phyloP scores from a whole-genome alignment of 1,284 basidiomycete species.

The Golubevia pallescens region DNA sequence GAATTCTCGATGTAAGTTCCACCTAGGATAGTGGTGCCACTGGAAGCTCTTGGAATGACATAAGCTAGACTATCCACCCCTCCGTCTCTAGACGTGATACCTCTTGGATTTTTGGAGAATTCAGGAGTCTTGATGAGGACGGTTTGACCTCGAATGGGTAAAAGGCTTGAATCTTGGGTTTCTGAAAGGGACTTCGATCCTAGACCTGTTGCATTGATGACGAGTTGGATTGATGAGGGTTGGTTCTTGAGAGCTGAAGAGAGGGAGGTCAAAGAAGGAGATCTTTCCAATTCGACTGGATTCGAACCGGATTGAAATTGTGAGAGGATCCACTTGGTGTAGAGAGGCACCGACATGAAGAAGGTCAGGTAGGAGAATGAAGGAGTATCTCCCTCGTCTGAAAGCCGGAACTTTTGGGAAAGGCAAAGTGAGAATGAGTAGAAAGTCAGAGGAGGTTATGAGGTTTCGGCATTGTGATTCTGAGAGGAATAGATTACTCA shows the following conservation, averaged over 20 bases:
- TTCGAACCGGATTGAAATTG: not conserved
- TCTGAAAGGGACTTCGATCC: constrained; percentile 1
- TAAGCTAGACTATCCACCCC: not conserved
- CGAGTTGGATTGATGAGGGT: not conserved
- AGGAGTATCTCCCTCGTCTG: no score
- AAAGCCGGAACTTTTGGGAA: no score
- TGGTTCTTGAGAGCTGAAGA: not conserved
- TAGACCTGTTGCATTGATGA: constrained; percentile 4
- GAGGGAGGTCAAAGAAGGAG: not conserved
- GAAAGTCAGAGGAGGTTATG: no score
- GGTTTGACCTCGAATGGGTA: constrained; percentile 85
- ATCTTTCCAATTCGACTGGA: not conserved
- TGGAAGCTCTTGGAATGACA: not conserved
- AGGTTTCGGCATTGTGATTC: no score
- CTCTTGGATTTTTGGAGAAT: not conserved
- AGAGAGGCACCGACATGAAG: not conserved
- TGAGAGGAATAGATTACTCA: no score
- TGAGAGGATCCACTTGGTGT: not conserved
- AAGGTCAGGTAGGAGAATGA: no score
- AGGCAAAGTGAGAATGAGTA: no score
- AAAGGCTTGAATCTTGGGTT: constrained; percentile 65
- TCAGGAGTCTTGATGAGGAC: constrained; percentile 77
- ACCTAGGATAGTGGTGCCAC: constrained; percentile 54
- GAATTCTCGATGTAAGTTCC: constrained; percentile 27
- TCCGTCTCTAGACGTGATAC: not conserved